Conservation (phyloP, 2,329 filamentous ascomycete genomes). For the Hortaea sp. region DNA sequence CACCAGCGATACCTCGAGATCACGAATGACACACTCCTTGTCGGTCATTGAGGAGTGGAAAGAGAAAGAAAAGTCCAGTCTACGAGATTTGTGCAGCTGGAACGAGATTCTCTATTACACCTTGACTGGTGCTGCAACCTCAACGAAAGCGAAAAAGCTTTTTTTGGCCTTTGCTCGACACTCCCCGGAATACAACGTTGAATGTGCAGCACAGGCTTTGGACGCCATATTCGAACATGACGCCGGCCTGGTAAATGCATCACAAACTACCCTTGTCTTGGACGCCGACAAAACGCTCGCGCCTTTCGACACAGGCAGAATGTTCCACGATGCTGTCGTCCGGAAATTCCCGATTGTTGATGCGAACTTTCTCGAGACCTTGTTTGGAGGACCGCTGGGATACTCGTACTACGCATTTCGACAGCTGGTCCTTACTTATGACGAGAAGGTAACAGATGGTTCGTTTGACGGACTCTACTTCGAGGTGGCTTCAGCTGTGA, state of each 20-base stretch:
- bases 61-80: conserved; percentile 1
- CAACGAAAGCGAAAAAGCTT: no score
- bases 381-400: conserved; percentile 8
- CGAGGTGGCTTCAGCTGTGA: conserved; percentile 32
- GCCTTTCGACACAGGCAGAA: conserved; percentile 29
- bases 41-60: conserved; percentile 16
- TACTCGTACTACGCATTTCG: conserved; percentile 48
- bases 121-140: no score
- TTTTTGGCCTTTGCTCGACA: no score
- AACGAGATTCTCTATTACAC: conserved; percentile 39
- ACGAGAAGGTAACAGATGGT: conserved; percentile 31
- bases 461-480: conserved; percentile 38
- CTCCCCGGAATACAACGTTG: no score
- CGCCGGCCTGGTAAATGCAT: no score
- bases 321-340: no score
- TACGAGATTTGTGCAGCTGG: conserved; percentile 36
- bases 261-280: conserved; percentile 28
- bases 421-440: conserved; percentile 44
- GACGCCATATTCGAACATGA: no score
- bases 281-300: conserved; percentile 51
- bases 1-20: conserved; percentile 26
- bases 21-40: conserved; percentile 8
- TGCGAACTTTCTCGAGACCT: no score
- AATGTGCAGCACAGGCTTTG: no score
- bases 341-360: no score